Percentiles rank a stretch among this genome's conserved stretches.
These are phyloP conservation scores for Daldinia sp. DNA, from an alignment of 2,329 filamentous ascomycete species.

Conservation along the genomic window DNA sequence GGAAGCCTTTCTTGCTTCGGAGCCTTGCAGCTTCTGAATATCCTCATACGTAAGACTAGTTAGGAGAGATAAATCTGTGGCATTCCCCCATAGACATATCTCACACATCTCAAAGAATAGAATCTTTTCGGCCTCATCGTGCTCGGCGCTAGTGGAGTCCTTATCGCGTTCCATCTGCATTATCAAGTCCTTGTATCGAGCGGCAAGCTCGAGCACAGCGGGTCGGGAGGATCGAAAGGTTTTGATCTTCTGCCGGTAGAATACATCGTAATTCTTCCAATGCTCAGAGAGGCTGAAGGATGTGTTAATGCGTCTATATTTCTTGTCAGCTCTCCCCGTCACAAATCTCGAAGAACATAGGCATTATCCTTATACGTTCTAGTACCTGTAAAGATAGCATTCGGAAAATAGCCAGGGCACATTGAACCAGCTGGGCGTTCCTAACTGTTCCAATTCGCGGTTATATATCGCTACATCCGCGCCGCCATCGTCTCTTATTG, in stretches of 20 bases:
- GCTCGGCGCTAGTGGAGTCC: conserved; percentile 60
- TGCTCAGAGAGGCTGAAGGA: conserved; percentile 80
- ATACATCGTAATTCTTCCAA: conserved; percentile 93
- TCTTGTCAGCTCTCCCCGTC: conserved; percentile 16
- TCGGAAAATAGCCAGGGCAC: conserved; percentile 91
- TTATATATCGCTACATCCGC: conserved; percentile 86
- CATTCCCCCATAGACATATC: conserved; percentile 97
- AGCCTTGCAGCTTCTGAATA: conserved; percentile 95
- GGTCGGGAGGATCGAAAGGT: conserved; percentile 93
- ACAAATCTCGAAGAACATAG: conserved; percentile 9
- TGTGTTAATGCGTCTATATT: conserved; percentile 76
- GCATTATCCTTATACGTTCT: not conserved
- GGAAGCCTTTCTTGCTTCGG: conserved; percentile 83
- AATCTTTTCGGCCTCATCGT: conserved; percentile 77
- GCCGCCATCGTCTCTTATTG: conserved; percentile 80
- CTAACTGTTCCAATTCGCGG: conserved; percentile 80
- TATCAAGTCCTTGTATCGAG: conserved; percentile 81
- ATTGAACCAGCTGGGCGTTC: conserved; percentile 82
- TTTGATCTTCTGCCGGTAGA: conserved; percentile 87
- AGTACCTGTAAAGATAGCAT: conserved; percentile 89
- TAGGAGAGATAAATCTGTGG: conserved; percentile 90
- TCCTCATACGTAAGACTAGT: conserved; percentile 94
- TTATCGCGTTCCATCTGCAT: conserved; percentile 70
- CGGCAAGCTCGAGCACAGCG: conserved; percentile 84
- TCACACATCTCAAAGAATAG: conserved; percentile 95